These are phyloP conservation scores for Exserohilum turcica DNA, from an alignment of 2,329 filamentous ascomycete species.

Conservation along the genomic window DNA sequence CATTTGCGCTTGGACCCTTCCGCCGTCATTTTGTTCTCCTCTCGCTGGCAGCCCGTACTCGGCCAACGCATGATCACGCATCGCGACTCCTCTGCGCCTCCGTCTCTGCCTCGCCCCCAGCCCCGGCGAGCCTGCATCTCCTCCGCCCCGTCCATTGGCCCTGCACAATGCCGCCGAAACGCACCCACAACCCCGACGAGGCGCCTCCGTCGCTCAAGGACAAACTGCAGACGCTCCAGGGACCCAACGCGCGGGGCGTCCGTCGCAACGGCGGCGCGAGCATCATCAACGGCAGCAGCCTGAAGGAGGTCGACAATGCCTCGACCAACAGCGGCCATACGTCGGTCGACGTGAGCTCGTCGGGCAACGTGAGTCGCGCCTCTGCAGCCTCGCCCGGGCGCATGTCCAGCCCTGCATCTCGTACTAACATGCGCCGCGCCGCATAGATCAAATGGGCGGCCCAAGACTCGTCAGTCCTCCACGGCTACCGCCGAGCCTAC, in stretches of 20 bases:
- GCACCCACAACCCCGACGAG: constrained; percentile 45
- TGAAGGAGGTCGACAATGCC: constrained; percentile 48
- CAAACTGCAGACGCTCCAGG: constrained; percentile 50
- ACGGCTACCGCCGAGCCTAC: constrained; percentile 76
- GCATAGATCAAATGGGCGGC: constrained; percentile 67
- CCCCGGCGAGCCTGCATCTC: not conserved
- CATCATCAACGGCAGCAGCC: constrained; percentile 40
- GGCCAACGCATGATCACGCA: constrained; percentile 10
- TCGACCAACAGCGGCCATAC: constrained; percentile 45
- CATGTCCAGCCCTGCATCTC: not conserved
- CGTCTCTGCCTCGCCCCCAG: constrained; percentile 1
- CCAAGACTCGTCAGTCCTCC: constrained; percentile 70
- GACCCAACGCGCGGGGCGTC: constrained; percentile 44
- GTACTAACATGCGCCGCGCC: constrained; percentile 17
- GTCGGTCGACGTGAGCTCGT: constrained; percentile 35
- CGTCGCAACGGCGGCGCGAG: constrained; percentile 40
- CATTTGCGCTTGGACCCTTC: constrained; percentile 18
- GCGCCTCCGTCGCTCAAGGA: constrained; percentile 47
- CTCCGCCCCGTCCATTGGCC: constrained; percentile 4
- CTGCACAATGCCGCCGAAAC: constrained; percentile 47
- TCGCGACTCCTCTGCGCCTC: constrained; percentile 1
- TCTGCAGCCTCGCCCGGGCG: constrained; percentile 7
- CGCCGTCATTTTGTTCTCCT: constrained; percentile 19
- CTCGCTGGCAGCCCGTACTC: constrained; percentile 10
- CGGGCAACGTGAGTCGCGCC: constrained; percentile 39